Base-by-base conservation (phyloP, 2,329 filamentous ascomycete genomes). In the Tolypocladium paradoxum region DNA sequence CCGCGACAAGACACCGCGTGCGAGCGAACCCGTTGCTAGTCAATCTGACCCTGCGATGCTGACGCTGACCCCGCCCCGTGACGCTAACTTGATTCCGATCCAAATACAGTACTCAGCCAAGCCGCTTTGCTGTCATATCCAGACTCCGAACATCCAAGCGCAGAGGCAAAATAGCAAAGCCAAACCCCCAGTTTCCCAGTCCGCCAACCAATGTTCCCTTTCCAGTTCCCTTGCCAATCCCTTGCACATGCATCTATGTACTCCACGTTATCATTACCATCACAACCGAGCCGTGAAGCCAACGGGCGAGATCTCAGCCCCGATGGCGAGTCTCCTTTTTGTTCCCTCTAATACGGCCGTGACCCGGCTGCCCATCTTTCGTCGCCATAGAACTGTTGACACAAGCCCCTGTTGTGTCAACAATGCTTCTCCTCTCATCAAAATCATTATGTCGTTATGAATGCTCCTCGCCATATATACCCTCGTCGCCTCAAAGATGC, bases 201-300 rank as follows among this genome's bases (percentile, higher is more conserved):
- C 40, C 2, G 43, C 43, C 27, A 46, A 46, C 18, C 43, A n/a
- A 16, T 31, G 27, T 31, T 31, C 43, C 43, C 3, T 46, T 31
- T 45, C 40, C 40, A 29, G 24, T 11, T 9, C 40, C 43, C 24
- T 46, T 46, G 27, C 43, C 43, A 11, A 45, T 31, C 27, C 43
- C 43, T 31, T 31, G 54, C 56, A 33, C 46, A 40, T 62, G 60
- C 59, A 54, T 55, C 54, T 50, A 27, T 52, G 48, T 56, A 58
- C 62, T 53, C 57, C 55, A 61, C 60, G 57, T 64, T 58, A 62
- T 67, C 62, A 63, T 63, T 58, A 59, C 63, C 62, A 55, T 65
- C 56, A 61, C 58, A 59, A 58, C 52, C 56, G 54, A 64, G 63
- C 65, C 54, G 64, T 60, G 64, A 67, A 64, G 63, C 64, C 53